phyloP scores from a whole-genome alignment of 2,329 filamentous ascomycete species.

The Hypoxylon sp. region DNA sequence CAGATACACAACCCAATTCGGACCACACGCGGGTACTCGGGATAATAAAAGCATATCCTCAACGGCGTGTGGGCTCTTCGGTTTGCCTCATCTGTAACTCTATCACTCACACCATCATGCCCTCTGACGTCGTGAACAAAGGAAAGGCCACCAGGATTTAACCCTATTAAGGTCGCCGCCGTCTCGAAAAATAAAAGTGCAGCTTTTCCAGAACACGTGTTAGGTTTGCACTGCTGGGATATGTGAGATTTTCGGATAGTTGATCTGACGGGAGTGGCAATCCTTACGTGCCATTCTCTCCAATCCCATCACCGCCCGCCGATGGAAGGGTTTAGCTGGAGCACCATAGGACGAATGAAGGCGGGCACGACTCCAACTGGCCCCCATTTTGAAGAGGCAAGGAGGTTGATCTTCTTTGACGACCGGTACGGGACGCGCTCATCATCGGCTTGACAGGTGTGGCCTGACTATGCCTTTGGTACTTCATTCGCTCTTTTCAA shows the following conservation, averaged over 20 bases:
- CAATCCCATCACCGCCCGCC: constrained; percentile 26
- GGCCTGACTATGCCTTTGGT: constrained; percentile 36
- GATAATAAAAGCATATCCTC: constrained; percentile 38
- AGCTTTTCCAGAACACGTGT: constrained; percentile 39
- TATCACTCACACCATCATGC: constrained; percentile 39
- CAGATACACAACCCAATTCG: constrained; percentile 34
- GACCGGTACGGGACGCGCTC: constrained; percentile 26
- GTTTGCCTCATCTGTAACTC: constrained; percentile 40
- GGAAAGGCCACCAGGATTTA: constrained; percentile 20
- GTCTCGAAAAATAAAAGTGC: constrained; percentile 29
- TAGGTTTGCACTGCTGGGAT: constrained; percentile 32
- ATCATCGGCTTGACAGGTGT: constrained; percentile 27
- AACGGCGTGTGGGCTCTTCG: constrained; percentile 36
- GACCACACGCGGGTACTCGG: constrained; percentile 42
- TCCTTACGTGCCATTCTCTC: constrained; percentile 25
- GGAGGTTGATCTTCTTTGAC: constrained; percentile 34
- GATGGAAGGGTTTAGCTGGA: constrained; percentile 22
- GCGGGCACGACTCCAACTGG: constrained; percentile 18
- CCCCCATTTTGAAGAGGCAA: constrained; percentile 27
- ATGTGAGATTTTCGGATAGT: constrained; percentile 36
- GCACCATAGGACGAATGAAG: constrained; percentile 32
- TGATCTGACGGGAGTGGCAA: constrained; percentile 32
- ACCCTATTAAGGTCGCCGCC: constrained; percentile 20
- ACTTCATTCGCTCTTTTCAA: constrained; percentile 27
- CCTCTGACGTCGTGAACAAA: constrained; percentile 42